Evolutionary conservation across 2,329 filamentous ascomycete genomes (phyloP).

Genomic region (Arthroderma uncinatum): DNA sequence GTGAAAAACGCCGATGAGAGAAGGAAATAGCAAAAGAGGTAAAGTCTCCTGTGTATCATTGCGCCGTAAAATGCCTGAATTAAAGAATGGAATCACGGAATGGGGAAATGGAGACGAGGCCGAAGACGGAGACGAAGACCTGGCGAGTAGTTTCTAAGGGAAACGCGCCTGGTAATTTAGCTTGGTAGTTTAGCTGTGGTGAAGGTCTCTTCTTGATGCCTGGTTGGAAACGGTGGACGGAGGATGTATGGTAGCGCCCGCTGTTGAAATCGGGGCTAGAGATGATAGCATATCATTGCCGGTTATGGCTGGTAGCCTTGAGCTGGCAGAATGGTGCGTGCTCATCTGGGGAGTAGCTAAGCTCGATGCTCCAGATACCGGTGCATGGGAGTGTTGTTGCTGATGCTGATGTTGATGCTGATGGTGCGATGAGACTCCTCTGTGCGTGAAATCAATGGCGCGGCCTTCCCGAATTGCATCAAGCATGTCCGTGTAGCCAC

Average conservation of each 20-base stretch:
- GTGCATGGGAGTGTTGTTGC: neutral
- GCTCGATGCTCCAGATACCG: neutral
- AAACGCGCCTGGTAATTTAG: no score
- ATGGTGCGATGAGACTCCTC: neutral
- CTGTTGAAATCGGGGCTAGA: neutral
- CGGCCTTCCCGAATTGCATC: conserved; percentile 30
- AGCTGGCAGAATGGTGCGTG: neutral
- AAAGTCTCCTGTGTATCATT: neutral
- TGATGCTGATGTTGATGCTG: neutral
- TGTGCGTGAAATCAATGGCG: conserved; percentile 19
- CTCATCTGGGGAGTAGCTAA: no score
- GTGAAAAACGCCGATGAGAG: neutral
- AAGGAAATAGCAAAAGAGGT: neutral
- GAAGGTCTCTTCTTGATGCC: neutral
- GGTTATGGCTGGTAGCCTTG: neutral
- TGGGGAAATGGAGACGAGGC: neutral
- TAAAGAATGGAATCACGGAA: neutral
- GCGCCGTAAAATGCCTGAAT: conserved; percentile 4
- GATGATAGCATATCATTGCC: neutral
- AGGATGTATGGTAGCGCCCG: neutral
- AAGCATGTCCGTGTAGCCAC: conserved; percentile 33
- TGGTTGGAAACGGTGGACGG: neutral
- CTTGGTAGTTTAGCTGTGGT: conserved; percentile 3
- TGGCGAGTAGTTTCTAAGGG: neutral
- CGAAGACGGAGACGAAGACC: neutral